Conservation (phyloP, 208 protist species). For the Leishmania guyanensis region DNA sequence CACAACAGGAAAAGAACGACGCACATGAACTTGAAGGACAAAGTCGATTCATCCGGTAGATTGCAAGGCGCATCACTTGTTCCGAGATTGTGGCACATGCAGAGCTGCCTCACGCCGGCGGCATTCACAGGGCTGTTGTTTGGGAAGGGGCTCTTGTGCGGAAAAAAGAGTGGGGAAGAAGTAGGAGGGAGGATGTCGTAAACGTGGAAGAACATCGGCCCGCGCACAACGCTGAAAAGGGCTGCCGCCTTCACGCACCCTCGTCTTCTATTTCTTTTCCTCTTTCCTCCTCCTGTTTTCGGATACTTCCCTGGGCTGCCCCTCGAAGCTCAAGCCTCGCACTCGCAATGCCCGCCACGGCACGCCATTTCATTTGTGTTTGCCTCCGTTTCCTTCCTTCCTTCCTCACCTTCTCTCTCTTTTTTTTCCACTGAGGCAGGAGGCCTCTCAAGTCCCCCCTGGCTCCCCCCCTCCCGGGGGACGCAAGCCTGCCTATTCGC, state of each 20-base stretch:
- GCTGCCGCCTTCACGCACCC: background rate
- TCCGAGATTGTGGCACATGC: background rate
- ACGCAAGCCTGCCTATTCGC: background rate
- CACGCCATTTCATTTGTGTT: background rate
- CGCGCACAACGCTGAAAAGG: background rate
- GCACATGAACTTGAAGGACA: background rate
- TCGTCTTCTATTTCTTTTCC: background rate
- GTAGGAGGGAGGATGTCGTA: background rate
- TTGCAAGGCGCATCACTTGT: background rate
- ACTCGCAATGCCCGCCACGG: background rate
- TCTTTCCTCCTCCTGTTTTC: background rate
- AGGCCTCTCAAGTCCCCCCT: background rate
- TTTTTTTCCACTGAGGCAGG: background rate
- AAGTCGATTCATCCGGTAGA: background rate
- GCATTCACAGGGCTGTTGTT: background rate
- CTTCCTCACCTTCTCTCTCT: background rate
- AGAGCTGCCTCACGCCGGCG: background rate
- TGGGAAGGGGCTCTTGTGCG: background rate
- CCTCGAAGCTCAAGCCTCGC: background rate
- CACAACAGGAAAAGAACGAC: background rate
- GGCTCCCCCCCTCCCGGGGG: background rate
- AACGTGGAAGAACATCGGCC: background rate
- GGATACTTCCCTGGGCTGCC: background rate
- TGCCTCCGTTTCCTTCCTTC: conserved; percentile 24
- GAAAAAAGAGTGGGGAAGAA: background rate